phyloP scores from a whole-genome alignment of 2,329 filamentous ascomycete genomes.

The Xylaria arbuscula region DNA sequence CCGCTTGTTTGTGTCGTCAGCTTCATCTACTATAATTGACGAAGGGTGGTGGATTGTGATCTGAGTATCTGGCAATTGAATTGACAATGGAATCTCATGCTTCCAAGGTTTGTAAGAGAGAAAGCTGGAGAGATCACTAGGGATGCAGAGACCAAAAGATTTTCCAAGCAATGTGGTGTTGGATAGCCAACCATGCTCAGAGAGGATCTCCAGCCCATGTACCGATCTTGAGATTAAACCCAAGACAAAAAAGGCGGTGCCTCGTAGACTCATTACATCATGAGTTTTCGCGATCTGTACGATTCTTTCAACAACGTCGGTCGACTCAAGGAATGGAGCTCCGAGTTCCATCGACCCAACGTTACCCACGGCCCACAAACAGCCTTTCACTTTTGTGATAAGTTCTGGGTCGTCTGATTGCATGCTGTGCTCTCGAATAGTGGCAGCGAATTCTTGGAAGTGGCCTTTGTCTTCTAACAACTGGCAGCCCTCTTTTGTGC shows the following conservation, averaged over 20 bases:
- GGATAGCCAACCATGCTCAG: conserved; percentile 92
- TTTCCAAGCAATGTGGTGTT: conserved; percentile 85
- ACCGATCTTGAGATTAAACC: conserved; percentile 91
- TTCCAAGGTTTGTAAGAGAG: conserved; percentile 76
- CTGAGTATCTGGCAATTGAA: conserved; percentile 62
- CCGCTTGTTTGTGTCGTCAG: conserved; percentile 73
- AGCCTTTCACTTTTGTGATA: conserved; percentile 94
- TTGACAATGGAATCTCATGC: conserved; percentile 60
- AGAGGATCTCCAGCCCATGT: conserved; percentile 91
- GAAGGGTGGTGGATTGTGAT: conserved; percentile 62
- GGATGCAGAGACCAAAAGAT: conserved; percentile 88
- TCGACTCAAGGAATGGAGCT: conserved; percentile 90
- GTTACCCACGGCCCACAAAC: conserved; percentile 96
- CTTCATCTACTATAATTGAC: conserved; percentile 67
- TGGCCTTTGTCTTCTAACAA: conserved; percentile 92
- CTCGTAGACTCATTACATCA: conserved; percentile 90
- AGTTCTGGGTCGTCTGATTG: conserved; percentile 86
- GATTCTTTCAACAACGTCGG: conserved; percentile 87
- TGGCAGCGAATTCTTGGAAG: conserved; percentile 91
- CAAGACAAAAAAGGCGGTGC: conserved; percentile 95
- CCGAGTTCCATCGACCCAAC: conserved; percentile 98
- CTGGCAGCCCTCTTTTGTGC: conserved; percentile 91
- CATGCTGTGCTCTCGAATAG: conserved; percentile 87
- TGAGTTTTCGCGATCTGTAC: conserved; percentile 88
- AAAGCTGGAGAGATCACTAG: conserved; percentile 79